Percentiles rank a stretch among this genome's conserved stretches.
These are phyloP conservation scores for Paramecium bursaria DNA, from an alignment of 73 alveolate genomes.

Conservation along the genomic window DNA sequence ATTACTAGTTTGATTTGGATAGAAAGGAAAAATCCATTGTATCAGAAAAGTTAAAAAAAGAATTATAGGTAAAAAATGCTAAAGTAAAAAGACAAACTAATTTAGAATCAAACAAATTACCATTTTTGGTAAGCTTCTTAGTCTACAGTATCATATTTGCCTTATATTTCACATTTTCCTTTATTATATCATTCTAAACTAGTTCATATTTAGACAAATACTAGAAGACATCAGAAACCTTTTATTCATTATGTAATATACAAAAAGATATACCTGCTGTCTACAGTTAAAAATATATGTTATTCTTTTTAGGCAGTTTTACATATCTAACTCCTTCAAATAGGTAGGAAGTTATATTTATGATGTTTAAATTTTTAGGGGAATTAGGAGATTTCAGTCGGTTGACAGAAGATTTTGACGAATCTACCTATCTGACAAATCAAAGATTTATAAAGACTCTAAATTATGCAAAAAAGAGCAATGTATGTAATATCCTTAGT, in stretches of 20 bases:
- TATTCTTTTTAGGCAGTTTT: no score
- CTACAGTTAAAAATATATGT: no score
- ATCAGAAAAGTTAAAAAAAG: constrained; percentile 35
- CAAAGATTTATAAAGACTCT: no score
- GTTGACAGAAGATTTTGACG: no score
- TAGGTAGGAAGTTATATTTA: no score
- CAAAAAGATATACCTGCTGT: no score
- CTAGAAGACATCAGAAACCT: constrained; percentile 1
- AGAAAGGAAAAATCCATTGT: constrained; percentile 17
- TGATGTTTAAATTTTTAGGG: no score
- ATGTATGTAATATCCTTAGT: no score
- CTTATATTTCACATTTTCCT: neutral
- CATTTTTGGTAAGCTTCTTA: neutral
- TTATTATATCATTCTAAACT: constrained; percentile 4
- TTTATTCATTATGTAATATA: neutral
- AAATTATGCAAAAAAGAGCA: no score
- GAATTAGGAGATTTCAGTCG: no score
- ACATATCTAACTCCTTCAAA: no score
- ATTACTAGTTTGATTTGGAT: constrained; percentile 24
- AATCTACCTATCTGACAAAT: no score
- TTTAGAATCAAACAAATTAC: neutral
- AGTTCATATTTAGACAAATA: constrained; percentile 8
- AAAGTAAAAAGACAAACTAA: neutral
- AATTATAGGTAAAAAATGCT: constrained; percentile 1
- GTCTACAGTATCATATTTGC: neutral